A percentile compares a stretch with the other conserved stretches of the same genome.
Evolutionary conservation across 78 protist genomes (phyloP).

Genomic region (Dictyostelium firmibasis): DNA sequence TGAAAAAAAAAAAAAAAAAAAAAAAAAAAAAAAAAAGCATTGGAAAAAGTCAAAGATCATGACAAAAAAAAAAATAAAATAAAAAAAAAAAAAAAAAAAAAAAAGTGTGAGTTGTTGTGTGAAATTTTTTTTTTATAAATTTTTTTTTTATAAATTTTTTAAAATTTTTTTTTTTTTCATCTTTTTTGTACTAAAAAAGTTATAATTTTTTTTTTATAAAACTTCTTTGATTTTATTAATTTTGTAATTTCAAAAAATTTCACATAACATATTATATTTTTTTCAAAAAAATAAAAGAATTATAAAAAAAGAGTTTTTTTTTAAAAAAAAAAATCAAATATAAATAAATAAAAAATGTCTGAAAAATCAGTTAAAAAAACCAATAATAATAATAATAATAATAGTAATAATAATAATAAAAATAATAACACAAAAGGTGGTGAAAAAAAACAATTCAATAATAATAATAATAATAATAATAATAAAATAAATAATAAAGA

Average conservation of each 20-base stretch:
- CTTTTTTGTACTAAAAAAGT: not conserved
- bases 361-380: conserved; percentile 6
- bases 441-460: not conserved
- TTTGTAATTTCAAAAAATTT: not conserved
- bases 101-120: not conserved
- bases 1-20: not conserved
- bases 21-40: not conserved
- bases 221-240: not conserved
- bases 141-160: not conserved
- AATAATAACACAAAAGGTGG: not conserved
- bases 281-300: not conserved
- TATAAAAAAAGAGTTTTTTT: not conserved
- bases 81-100: no score
- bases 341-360: not conserved
- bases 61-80: not conserved
- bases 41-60: not conserved
- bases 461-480: not conserved
- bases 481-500: not conserved
- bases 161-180: not conserved
- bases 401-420: not conserved
- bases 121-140: not conserved
- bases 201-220: not conserved
- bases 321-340: not conserved
- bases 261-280: not conserved
- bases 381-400: not conserved